Evolutionary conservation across 2,329 filamentous ascomycete species (phyloP).

Genomic region (Neonectria neomacrospora): DNA sequence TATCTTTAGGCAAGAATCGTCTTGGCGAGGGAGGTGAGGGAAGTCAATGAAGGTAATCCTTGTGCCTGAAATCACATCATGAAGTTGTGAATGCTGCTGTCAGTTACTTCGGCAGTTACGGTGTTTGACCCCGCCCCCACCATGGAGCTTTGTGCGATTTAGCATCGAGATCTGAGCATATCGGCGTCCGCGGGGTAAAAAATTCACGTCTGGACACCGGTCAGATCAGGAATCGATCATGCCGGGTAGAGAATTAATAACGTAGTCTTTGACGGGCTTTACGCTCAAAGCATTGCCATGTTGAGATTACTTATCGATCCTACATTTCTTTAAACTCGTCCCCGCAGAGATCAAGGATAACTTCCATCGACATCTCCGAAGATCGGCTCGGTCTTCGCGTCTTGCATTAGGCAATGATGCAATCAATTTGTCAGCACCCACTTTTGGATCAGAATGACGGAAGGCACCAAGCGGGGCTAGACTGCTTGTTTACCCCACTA

Average conservation of each 20-base stretch:
- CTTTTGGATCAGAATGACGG: conserved; percentile 40
- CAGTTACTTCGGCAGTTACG: neutral
- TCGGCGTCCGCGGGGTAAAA: neutral
- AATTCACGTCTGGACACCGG: neutral
- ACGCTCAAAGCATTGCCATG: neutral
- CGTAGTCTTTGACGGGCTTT: neutral
- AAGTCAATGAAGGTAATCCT: neutral
- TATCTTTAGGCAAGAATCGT: too few relatives aligned
- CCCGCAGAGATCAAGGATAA: neutral
- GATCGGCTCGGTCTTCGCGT: conserved; percentile 27
- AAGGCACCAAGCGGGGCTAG: conserved; percentile 38
- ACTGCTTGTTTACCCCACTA: conserved; percentile 33
- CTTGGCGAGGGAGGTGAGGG: too few relatives aligned
- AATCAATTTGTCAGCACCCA: conserved; percentile 42
- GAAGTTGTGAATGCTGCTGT: neutral
- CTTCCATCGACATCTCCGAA: conserved; percentile 30
- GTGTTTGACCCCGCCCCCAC: conserved; percentile 13
- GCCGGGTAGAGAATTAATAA: neutral
- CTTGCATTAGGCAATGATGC: conserved; percentile 37
- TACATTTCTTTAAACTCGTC: neutral
- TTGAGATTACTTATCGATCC: neutral
- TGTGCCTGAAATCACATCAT: neutral
- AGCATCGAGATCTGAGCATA: conserved; percentile 10
- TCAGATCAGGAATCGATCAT: neutral
- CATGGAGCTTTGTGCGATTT: conserved; percentile 13